Conservation (phyloP, 106 monocot species). For the Vanilla planifolia region DNA sequence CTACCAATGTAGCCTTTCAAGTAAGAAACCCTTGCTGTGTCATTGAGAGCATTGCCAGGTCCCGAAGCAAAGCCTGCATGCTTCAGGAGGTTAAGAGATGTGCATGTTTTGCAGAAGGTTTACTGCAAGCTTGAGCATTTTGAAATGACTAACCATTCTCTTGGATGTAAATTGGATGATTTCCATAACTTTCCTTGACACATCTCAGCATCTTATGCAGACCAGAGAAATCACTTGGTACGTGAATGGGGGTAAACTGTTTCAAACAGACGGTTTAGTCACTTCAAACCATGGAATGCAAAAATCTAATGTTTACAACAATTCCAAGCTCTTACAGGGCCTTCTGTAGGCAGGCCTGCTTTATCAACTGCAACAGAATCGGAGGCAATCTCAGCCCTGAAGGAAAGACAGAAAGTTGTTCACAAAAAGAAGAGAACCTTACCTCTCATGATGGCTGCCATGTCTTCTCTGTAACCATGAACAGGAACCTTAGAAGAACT, state of each 20-base stretch:
- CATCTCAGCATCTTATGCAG: conserved; percentile 33
- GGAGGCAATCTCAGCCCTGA: not conserved
- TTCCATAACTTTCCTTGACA: conserved; percentile 35
- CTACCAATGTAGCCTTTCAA: conserved; percentile 24
- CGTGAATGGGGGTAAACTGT: conserved; percentile 21
- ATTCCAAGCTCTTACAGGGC: not conserved
- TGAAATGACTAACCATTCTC: conserved; percentile 54
- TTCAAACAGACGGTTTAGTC: not conserved
- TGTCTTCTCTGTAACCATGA: conserved; percentile 24
- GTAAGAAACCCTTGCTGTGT: conserved; percentile 19
- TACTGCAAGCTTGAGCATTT: not conserved
- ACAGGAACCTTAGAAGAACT: not conserved
- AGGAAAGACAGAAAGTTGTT: not conserved
- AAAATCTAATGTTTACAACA: not conserved
- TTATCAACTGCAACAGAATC: not conserved
- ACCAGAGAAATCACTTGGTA: conserved; percentile 34
- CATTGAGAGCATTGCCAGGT: conserved; percentile 7
- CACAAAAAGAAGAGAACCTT: not conserved
- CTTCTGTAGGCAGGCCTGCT: not conserved
- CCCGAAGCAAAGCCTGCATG: not conserved
- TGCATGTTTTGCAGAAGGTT: not conserved
- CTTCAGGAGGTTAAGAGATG: not conserved
- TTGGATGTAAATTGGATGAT: conserved; percentile 53
- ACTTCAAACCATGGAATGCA: not conserved
- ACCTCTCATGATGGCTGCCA: conserved; percentile 23